Percentiles rank a stretch among this genome's conserved stretches.
Evolutionary conservation across 768 basidiomycete species (phyloP).

Genomic region (Mycena vitilis): DNA sequence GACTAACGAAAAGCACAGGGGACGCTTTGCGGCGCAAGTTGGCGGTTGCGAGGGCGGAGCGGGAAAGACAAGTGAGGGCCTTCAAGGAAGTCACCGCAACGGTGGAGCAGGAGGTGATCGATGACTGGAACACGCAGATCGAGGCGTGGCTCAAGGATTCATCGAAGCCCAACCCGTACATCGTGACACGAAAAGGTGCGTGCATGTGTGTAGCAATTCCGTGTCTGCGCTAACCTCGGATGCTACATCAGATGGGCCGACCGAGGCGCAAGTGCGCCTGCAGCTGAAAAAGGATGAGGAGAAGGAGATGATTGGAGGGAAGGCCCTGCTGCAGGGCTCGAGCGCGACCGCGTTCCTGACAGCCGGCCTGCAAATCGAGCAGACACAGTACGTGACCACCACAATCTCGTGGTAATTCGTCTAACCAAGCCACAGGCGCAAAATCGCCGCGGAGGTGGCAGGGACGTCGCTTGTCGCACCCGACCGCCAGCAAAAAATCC

Average conservation of each 20-base stretch:
- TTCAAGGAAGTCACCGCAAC: neutral
- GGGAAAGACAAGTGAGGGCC: neutral
- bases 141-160: neutral
- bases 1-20: neutral
- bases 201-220: too few relatives aligned
- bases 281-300: slow-evolving; percentile 1
- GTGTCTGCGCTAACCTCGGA: neutral
- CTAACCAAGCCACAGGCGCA: neutral
- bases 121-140: neutral
- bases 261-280: neutral
- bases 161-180: neutral
- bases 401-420: neutral
- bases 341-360: neutral
- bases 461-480: neutral
- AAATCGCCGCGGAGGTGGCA: neutral
- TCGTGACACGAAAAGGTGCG: neutral
- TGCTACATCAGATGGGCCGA: neutral
- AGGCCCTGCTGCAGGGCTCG: neutral
- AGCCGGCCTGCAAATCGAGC: slow-evolving; percentile 1
- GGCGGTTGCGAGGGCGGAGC: neutral
- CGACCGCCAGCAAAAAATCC: neutral
- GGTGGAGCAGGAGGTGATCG: neutral
- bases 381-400: slow-evolving; percentile 5
- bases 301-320: neutral
- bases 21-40: neutral